These are phyloP conservation scores for Colletotrichum neosansevieriae DNA, from an alignment of 2,329 filamentous ascomycete species.

Conservation along the genomic window DNA sequence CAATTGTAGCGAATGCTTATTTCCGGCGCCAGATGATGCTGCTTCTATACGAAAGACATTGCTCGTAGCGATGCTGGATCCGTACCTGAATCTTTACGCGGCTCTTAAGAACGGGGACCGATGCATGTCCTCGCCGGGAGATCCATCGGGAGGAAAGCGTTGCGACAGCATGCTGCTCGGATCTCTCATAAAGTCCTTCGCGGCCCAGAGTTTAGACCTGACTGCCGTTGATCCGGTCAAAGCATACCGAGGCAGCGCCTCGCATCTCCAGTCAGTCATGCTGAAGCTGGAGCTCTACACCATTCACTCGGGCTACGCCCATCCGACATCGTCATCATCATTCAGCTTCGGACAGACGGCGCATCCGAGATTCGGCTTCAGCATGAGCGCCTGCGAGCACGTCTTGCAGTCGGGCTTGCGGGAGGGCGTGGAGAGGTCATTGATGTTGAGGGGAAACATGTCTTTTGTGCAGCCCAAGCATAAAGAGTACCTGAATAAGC, in stretches of 20 bases:
- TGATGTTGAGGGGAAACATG: neutral
- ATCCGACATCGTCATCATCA: neutral
- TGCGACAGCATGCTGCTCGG: conserved; percentile 37
- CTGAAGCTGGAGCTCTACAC: conserved; percentile 29
- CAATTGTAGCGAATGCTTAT: too few species aligned
- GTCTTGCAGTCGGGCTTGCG: neutral
- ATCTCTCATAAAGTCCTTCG: conserved; percentile 30
- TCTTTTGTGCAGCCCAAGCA: conserved; percentile 15
- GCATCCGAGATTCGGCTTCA: neutral
- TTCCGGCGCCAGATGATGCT: conserved; percentile 1
- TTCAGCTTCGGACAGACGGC: neutral
- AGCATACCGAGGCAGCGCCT: conserved; percentile 24
- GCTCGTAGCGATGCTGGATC: conserved; percentile 11
- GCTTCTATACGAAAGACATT: conserved; percentile 6
- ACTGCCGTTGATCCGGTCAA: neutral
- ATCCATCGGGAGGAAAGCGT: conserved; percentile 5
- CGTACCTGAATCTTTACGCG: conserved; percentile 19
- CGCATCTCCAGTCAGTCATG: conserved; percentile 17
- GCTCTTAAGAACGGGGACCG: conserved; percentile 6
- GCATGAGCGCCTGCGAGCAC: conserved; percentile 21
- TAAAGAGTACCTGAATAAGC: conserved; percentile 24
- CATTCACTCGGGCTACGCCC: conserved; percentile 9
- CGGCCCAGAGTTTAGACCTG: conserved; percentile 11
- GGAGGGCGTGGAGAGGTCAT: conserved; percentile 7
- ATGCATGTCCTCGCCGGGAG: conserved; percentile 22